Percentiles rank a stretch among this genome's conserved stretches.
Evolutionary conservation across 1,139 yeast genomes (phyloP).

Genomic region (Lodderomyces beijingensis): DNA sequence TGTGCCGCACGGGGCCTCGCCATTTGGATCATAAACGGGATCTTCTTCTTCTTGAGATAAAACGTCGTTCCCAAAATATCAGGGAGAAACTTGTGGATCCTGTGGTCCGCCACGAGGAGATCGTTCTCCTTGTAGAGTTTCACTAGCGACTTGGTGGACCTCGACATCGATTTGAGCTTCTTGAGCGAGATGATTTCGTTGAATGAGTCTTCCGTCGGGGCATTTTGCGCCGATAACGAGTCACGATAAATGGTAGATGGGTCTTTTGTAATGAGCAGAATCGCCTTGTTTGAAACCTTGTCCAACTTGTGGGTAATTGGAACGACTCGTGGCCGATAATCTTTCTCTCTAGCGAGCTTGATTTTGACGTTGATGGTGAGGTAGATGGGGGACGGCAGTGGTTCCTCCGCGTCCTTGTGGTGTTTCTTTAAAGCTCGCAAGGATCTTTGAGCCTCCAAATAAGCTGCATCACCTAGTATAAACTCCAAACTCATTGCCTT

Average conservation of each 20-base stretch:
- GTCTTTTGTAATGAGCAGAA: slow-evolving; percentile 63
- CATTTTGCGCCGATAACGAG: slow-evolving; percentile 40
- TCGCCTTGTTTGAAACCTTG: slow-evolving; percentile 42
- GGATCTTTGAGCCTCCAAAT: slow-evolving; percentile 20
- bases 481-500: slow-evolving; percentile 12
- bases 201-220: slow-evolving; percentile 56
- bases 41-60: slow-evolving; percentile 53
- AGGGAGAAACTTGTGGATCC: slow-evolving; percentile 59
- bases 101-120: slow-evolving; percentile 59
- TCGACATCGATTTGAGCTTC: slow-evolving; percentile 46
- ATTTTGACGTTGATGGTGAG: slow-evolving; percentile 51
- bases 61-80: slow-evolving; percentile 52
- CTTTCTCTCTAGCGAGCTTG: slow-evolving; percentile 47
- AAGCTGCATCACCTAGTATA: slow-evolving; percentile 23
- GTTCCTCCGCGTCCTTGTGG: slow-evolving; percentile 1
- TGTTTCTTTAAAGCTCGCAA: slow-evolving; percentile 19
- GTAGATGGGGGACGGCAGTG: slow-evolving; percentile 26
- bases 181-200: slow-evolving; percentile 55
- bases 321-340: slow-evolving; percentile 61
- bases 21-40: slow-evolving; percentile 66
- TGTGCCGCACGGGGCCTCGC: slow-evolving; percentile 42
- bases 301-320: slow-evolving; percentile 53
- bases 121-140: slow-evolving; percentile 58
- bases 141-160: slow-evolving; percentile 36
- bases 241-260: slow-evolving; percentile 55